Evolutionary conservation across 108 stramenopile genomes (phyloP), one percentile per base, ranked within the genome.

Genomic region (Pseudonitzschia pungens): DNA sequence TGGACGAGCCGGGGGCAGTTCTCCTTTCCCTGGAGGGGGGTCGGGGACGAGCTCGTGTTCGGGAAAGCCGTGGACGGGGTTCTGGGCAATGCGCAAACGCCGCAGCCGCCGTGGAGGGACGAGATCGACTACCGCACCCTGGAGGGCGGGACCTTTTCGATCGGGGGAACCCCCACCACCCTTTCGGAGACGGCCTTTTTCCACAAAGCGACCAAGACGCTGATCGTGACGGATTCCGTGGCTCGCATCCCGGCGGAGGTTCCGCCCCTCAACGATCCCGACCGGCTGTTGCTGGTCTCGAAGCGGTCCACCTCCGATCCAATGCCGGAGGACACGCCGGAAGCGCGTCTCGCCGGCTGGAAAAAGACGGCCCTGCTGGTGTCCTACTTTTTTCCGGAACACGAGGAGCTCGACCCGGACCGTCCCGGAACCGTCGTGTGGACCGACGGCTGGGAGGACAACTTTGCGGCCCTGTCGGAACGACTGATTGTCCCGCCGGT

Each of bases 141-240:
- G 12, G 53, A 40, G 54, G 73, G 65, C 2, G 73, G 73, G 16
- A 74, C 73, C 44, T 63, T 74, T 21, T 9, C 12, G n/a, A 68
- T 74, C 32, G 73, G 65, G 48, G 68, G 33, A 55, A 62, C 36
- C 10, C 41, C 60, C 0, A 62, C 60, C n/a, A 62, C 85, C 22
- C 92, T 78, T 67, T 71, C 62, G 29, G 93, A 94, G 69, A 84
- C 87, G 1, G 91, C 91, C 9, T 83, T 94, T 48, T 88, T 84
- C 68, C 87, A 91, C 77, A 81, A 73, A 40, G 24, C 77, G 11
- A 81, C 86, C 9, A 86, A 83, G 69, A 78, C 93, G 4, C 53
- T 94, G 21, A 70, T 94, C n/a, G 84, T 91, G 7, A 92, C 91
- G 12, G 93, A 92, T 59, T 52, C 83, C 41, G 87, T 94, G 5